Percentiles rank a stretch among this genome's conserved stretches.
phyloP scores from a whole-genome alignment of 208 protist genomes.

The Phytomonas sp. region DNA sequence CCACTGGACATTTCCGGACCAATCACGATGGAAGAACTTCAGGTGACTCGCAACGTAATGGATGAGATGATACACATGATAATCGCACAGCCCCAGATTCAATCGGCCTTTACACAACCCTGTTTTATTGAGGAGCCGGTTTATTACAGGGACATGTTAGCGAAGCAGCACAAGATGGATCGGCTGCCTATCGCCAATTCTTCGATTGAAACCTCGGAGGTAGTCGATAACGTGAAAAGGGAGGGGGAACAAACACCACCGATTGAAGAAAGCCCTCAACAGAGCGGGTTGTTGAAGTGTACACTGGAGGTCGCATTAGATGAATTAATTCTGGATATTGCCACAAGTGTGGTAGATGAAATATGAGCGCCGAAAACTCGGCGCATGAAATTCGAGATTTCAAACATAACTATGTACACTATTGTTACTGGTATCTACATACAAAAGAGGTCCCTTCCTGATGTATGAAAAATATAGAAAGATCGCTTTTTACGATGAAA shows the following conservation, averaged over 20 bases:
- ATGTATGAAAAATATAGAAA: neutral
- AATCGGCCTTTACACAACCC: conserved; percentile 46
- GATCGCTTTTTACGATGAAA: neutral
- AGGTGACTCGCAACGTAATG: conserved; percentile 31
- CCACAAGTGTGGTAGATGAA: neutral
- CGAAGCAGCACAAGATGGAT: neutral
- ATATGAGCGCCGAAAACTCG: neutral
- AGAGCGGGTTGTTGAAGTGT: neutral
- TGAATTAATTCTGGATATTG: neutral
- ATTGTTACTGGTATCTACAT: neutral
- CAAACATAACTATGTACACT: neutral
- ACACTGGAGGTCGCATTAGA: neutral
- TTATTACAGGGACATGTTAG: conserved; percentile 24
- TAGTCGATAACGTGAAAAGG: neutral
- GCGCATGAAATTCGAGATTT: neutral
- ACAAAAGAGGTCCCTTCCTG: neutral
- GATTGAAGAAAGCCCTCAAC: neutral
- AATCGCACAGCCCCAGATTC: conserved; percentile 39
- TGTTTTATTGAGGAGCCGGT: conserved; percentile 13
- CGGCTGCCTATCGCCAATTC: neutral
- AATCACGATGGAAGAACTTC: conserved; percentile 17
- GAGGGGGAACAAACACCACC: neutral
- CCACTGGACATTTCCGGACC: neutral
- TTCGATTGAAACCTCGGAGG: conserved; percentile 6
- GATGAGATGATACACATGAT: conserved; percentile 64